These are phyloP conservation scores for Fusarium musae DNA, from an alignment of 2,329 filamentous ascomycete genomes.

Conservation along the genomic window DNA sequence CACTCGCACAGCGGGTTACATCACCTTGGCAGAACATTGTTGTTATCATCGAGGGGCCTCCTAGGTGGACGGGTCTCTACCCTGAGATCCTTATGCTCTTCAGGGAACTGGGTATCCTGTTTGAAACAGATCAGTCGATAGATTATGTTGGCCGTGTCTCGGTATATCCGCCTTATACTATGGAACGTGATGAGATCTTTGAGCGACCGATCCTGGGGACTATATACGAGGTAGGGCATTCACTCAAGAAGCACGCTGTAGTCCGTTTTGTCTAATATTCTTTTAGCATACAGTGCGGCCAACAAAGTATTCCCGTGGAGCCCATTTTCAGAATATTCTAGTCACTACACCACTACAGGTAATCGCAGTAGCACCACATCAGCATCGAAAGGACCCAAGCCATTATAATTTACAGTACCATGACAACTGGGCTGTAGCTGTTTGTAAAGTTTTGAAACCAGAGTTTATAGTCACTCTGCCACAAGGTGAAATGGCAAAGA, in stretches of 20 bases:
- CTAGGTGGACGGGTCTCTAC: not conserved
- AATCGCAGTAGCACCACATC: not conserved
- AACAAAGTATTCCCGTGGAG: accelerated
- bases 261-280: accelerated
- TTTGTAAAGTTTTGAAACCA: too few species aligned
- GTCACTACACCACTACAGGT: accelerated
- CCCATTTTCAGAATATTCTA: accelerated
- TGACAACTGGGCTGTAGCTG: too few species aligned
- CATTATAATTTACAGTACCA: too few species aligned
- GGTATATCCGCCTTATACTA: not conserved
- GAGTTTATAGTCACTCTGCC: too few species aligned
- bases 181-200: not conserved
- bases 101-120: not conserved
- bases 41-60: not conserved
- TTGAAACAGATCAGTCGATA: not conserved
- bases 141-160: not conserved
- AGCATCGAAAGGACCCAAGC: too few species aligned
- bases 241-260: accelerated
- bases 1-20: not conserved
- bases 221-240: accelerated
- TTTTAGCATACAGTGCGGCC: not conserved
- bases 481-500: too few species aligned
- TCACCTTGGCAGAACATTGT: not conserved
- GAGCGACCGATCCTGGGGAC: not conserved
- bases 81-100: not conserved